Evolutionary conservation across 2,329 filamentous ascomycete genomes (phyloP).

Genomic region (Aspergillus ibericus): DNA sequence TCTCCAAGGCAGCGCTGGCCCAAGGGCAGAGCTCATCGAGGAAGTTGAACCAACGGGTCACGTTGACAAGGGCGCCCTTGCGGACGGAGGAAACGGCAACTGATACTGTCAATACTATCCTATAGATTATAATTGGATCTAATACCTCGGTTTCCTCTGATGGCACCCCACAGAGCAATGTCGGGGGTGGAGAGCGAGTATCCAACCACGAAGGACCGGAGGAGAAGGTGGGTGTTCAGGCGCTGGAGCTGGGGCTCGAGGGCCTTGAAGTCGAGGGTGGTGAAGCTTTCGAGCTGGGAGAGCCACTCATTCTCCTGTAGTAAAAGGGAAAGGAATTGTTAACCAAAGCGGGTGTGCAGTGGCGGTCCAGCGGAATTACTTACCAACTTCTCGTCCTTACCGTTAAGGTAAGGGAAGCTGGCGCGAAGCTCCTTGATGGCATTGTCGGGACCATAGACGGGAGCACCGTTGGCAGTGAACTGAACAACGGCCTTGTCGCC

Average conservation of each 20-base stretch:
- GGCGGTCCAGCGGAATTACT: slow-evolving; percentile 7
- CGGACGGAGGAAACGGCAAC: slow-evolving; percentile 79
- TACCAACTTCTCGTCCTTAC: slow-evolving; percentile 40
- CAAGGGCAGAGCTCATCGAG: slow-evolving; percentile 80
- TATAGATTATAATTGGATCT: no score
- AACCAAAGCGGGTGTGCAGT: not conserved
- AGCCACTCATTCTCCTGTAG: slow-evolving; percentile 59
- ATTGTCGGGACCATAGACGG: slow-evolving; percentile 33
- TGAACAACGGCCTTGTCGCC: slow-evolving; percentile 38
- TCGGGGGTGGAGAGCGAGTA: slow-evolving; percentile 77
- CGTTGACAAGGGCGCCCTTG: slow-evolving; percentile 72
- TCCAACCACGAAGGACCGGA: slow-evolving; percentile 82
- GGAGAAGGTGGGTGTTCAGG: slow-evolving; percentile 82
- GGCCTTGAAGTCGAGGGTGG: slow-evolving; percentile 73
- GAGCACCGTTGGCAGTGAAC: slow-evolving; percentile 30
- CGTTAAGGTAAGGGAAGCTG: slow-evolving; percentile 37
- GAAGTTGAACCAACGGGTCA: slow-evolving; percentile 84
- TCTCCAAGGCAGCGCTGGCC: slow-evolving; percentile 69
- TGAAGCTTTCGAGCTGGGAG: slow-evolving; percentile 52
- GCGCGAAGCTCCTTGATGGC: slow-evolving; percentile 35
- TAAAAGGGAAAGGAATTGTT: slow-evolving; percentile 1
- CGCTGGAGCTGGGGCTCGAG: slow-evolving; percentile 72
- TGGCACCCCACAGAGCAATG: slow-evolving; percentile 76
- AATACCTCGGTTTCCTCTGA: slow-evolving; percentile 69
- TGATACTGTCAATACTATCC: no score